A percentile compares a stretch with the other conserved stretches of the same genome.
Evolutionary conservation across 306 rosid genomes (phyloP).

Genomic region (Malus asiatica): DNA sequence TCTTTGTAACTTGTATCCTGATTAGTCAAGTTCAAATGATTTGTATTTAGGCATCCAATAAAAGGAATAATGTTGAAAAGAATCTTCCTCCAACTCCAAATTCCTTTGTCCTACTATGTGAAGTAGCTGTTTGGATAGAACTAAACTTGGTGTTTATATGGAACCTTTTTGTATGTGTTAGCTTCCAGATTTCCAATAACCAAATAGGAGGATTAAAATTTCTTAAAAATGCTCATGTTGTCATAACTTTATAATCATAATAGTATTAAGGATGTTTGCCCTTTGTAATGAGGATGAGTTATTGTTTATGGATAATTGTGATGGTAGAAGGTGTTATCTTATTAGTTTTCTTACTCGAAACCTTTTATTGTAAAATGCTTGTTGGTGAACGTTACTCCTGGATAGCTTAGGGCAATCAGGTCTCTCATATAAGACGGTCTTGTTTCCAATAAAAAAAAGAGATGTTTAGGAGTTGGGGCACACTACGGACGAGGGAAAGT

Average conservation of each 20-base stretch:
- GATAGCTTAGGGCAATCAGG: not conserved
- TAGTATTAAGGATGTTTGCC: not conserved
- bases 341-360: not conserved
- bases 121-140: not conserved
- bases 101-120: not conserved
- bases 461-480: not conserved
- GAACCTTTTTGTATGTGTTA: not conserved
- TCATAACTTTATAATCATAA: not conserved
- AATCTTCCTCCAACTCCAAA: not conserved
- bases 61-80: not conserved
- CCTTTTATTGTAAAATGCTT: not conserved
- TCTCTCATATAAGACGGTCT: not conserved
- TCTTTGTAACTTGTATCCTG: not conserved
- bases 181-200: not conserved
- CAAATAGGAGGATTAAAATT: not conserved
- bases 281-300: not conserved
- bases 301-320: not conserved
- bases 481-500: not conserved
- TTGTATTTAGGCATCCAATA: not conserved
- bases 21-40: not conserved
- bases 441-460: not conserved
- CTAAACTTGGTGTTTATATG: not conserved
- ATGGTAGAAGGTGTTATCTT: not conserved
- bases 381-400: not conserved
- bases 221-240: not conserved